Conservation (phyloP, 305 asterid species). For the Galium porrigens region DNA sequence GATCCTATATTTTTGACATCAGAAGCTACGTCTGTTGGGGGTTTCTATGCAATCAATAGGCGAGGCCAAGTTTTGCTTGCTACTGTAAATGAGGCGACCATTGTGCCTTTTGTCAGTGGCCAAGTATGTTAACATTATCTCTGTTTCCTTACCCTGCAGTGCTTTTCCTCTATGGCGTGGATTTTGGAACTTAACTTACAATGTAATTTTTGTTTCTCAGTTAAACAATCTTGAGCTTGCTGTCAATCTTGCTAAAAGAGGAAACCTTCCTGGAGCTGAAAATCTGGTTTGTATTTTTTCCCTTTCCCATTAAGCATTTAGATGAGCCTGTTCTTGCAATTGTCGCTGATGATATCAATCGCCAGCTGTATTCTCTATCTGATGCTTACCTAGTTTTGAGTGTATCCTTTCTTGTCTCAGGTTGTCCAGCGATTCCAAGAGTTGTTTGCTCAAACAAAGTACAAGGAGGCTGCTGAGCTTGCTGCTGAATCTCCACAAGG, state of each 20-base stretch:
- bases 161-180: neutral
- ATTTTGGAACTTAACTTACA: neutral
- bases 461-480: slow-evolving; percentile 98
- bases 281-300: slow-evolving; percentile 52
- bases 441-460: slow-evolving; percentile 94
- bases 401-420: slow-evolving; percentile 25
- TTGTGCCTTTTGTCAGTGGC: slow-evolving; percentile 88
- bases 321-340: neutral
- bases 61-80: slow-evolving; percentile 96
- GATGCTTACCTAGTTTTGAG: neutral
- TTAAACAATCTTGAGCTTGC: slow-evolving; percentile 98
- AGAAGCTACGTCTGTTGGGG: slow-evolving; percentile 90
- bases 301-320: neutral
- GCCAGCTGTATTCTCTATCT: neutral
- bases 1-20: slow-evolving; percentile 91
- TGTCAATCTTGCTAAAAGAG: slow-evolving; percentile 93
- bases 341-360: neutral
- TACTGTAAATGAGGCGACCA: slow-evolving; percentile 84
- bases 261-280: slow-evolving; percentile 98
- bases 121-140: slow-evolving; percentile 40
- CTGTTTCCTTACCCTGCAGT: neutral
- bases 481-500: slow-evolving; percentile 99
- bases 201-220: slow-evolving; percentile 24
- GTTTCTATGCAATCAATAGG: slow-evolving; percentile 92
- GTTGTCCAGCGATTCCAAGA: slow-evolving; percentile 99